Base-by-base conservation (phyloP, 495 filamentous ascomycete species). In the Talaromyces trachyspermus region DNA sequence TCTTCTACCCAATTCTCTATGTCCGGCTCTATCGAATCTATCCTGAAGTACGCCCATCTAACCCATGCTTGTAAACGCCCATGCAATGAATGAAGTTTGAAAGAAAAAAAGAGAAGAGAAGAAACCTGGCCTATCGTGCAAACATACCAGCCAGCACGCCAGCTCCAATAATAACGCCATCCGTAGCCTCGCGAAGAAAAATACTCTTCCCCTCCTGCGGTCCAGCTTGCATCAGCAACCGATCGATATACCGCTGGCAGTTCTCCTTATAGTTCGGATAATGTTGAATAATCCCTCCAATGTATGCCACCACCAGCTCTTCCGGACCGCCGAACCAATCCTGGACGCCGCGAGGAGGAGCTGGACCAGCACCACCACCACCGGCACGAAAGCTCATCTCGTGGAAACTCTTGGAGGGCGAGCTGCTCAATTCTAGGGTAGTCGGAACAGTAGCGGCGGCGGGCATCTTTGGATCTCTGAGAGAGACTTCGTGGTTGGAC, bases 81-180 rank as follows among this genome's bases (percentile, higher is more conserved):
- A n/a, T n/a, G n/a, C n/a, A n/a, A n/a, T n/a, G n/a, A n/a, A n/a
- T n/a, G n/a, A n/a, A n/a, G n/a, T n/a, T n/a, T n/a, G 27, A 33
- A 45, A 30, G 17, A 45, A 30, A 20, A 45, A 12, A 23, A 2
- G 29, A 32, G 14, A 32, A n/a, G 10, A n/a, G 14, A 32, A 32
- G 29, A 32, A 32, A 32, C 14, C 14, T 32, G 10, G 29, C 29
- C 5, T 11, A 32, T 4, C 18, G 14, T 24, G 27, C 27, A 37
- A 69, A 61, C 66, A 74, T 82, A 0, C 80, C 81, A 12, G 81
- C 83, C 50, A 90, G 59, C 24, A 89, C 83, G 5, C 83, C 86
- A 5, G 85, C 86, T 0, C 86, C 86, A 40, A 81, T 83, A 45
- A 89, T 80, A 14, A 84, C 86, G 8, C 85, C 86, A 60, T 89